Base-by-base conservation (phyloP, 1,139 yeast species). In the Martiniozyma asiatica region DNA sequence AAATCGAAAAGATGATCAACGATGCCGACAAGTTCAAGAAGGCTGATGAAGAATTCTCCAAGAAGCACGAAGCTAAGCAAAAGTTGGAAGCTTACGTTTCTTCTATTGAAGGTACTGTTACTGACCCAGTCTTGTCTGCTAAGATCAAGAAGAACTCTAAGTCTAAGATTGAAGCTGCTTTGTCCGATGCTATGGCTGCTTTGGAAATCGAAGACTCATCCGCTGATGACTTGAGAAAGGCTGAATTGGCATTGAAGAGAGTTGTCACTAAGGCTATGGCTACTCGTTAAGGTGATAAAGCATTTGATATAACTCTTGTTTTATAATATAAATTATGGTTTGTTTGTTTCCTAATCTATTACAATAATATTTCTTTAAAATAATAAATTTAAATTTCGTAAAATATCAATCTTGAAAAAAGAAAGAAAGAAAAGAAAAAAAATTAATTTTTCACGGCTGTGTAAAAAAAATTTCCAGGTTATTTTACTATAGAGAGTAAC, bases 251-350 rank as follows among this genome's bases (percentile, higher is more conserved):
- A 65, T 82, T 89, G 65, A 89, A 89, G 85, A 81, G 98, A 70
- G 95, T 92, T 61, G 96, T 85, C 63, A 87, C 96, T 73, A 89
- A 85, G 76, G 97, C 97, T 65, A 82, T 85, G 85, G 80, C 95
- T 56, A 75, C 96, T 65, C 96, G 96, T 77, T 85, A 82, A 78
- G 65, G 15, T n/a, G n/a, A 21, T 21, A 26, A 12, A 15, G 17
- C 14, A 11, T 17, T 14, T 27, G 9, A 20, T 27, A 29, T 24
- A 29, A 29, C 18, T 25, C 23, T 20, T 20, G 20, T 24, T 24
- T 13, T 19, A 18, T 24, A 29, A 19, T 18, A 19, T 18, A 16
- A 25, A 16, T 18, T n/a, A 19, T 8, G 26, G 26, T 24, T 24
- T 24, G 26, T 24, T 24, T 24, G 26, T 24, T 24, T 24, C 26